Evolutionary conservation across 768 basidiomycete genomes (phyloP), one percentile per base, ranked within the genome.

Genomic region (Tylopilus felleus): DNA sequence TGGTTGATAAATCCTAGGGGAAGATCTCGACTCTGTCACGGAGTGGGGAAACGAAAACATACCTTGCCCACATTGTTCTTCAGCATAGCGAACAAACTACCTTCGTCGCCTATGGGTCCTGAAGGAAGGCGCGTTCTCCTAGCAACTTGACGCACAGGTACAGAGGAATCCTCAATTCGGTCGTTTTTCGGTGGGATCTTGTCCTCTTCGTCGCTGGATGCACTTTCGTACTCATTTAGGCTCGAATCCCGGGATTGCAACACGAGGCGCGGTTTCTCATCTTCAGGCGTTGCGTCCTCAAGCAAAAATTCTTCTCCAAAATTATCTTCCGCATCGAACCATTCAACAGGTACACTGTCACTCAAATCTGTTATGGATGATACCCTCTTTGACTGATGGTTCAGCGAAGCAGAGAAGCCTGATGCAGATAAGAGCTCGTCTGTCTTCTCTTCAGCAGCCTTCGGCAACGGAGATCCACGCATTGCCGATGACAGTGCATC

Each of bases 1-100:
- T 86, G 31, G 86, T 85, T 14, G 90, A 86, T 9, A 93, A 74
- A 68, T 93, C 91, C 90, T 93, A 52, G 9, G 40, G 39, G 35
- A 31, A 47, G 12, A 57, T 54, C 29, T 44, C 5, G 31, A 40
- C 17, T 21, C 22, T 13, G 44, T 43, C 39, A 42, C 22, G 6
- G 52, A 22, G 13, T 33, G 25, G 51, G 48, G 28, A 33, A 49
- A 23, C 21, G 50, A 52, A 13, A 29, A 52, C 68, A 19, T 48
- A 90, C 91, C 77, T 92, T 93, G 49, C 91, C 91, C 44, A 93
- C 85, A 62, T 90, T 93, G 73, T 91, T 93, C 74, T 91, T 91
- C 43, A 94, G 71, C 29, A 93, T 83, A 1, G 86, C 73, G 62
- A 93, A 90, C 33, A 93, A 72, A 64, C 90, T 91, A 10, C 89